Evolutionary conservation across 2,329 filamentous ascomycete genomes (phyloP), one percentile per base, ranked within the genome.

Genomic region (Phialophora expanda): DNA sequence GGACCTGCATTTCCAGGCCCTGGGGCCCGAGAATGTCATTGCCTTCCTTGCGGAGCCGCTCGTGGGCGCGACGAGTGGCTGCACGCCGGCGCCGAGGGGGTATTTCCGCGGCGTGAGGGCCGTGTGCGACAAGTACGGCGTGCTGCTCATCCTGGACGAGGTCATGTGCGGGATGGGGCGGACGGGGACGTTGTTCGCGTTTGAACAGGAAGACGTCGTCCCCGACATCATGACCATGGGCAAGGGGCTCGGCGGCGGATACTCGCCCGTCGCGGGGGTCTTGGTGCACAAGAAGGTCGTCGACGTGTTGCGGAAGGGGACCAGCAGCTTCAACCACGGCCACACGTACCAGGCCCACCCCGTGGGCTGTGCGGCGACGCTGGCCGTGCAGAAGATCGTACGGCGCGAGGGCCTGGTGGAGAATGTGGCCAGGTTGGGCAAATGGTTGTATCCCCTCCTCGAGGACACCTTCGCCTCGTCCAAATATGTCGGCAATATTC

Each of bases 141-240:
- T 89, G 0, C 83, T 95, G 0, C 80, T 95, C n/a, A 89, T 94
- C 54, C 78, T 94, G 0, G 92, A 95, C 72, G 78, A 79, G 57
- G 79, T 87, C 59, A 87, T 87, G 85, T 84, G 81, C 68, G 70
- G 86, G 1, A 84, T 85, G 78, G 86, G 86, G 6, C 81, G 86
- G 6, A 81, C 79, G n/a, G 86, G 85, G 8, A 69, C 65, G 0
- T 22, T 61, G 11, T 69, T 67, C 44, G 67, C 67, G 2, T 69
- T 69, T 32, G 67, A 69, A 48, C 67, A 67, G 48, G 67, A 69
- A 22, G 50, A 62, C 77, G 88, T 64, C 2, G 79, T 82, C 0
- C 86, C 86, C 0, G 86, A 88, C 70, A 82, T 89, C 24, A 82
- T 86, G 72, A 83, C 85, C 2, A 81, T 88, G 28, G 86, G 85